A percentile compares a stretch with the other conserved stretches of the same genome.
phyloP scores from a whole-genome alignment of 495 filamentous ascomycete genomes.

The Neurospora tetraspora region DNA sequence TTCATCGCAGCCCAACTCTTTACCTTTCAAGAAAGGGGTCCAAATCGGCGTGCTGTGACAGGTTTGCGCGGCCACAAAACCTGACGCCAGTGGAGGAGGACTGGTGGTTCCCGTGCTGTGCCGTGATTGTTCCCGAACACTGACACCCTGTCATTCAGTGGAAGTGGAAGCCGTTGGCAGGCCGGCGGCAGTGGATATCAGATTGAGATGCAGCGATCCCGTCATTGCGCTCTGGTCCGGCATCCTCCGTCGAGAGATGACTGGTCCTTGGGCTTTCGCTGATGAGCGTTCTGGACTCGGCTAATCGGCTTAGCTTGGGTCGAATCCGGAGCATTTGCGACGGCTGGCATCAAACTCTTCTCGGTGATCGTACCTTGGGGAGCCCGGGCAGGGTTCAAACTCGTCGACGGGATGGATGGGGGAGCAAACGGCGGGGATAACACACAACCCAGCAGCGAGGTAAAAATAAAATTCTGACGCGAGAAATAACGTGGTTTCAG shows the following conservation, averaged over 20 bases:
- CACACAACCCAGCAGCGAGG: neutral
- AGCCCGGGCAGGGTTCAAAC: neutral
- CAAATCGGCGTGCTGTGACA: neutral
- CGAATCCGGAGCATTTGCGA: conserved; percentile 15
- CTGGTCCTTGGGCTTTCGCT: neutral
- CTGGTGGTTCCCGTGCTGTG: neutral
- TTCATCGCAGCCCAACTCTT: too few species aligned
- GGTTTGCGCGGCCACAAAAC: neutral
- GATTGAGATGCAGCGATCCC: conserved; percentile 5
- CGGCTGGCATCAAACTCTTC: conserved; percentile 1
- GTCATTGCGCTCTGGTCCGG: conserved; percentile 6
- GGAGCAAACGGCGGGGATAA: neutral
- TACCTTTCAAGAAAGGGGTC: neutral
- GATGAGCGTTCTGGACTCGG: neutral
- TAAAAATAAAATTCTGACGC: neutral
- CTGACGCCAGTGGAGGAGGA: neutral
- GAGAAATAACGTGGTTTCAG: neutral
- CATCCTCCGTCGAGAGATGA: neutral
- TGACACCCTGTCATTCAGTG: neutral
- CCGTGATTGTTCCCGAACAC: neutral
- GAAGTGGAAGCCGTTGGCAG: neutral
- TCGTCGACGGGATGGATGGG: neutral
- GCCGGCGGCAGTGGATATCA: neutral
- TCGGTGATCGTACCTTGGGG: neutral
- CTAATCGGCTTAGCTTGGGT: neutral